These are phyloP conservation scores for Psilocybe subaeruginosa DNA, from an alignment of 768 basidiomycete species.

Conservation along the genomic window DNA sequence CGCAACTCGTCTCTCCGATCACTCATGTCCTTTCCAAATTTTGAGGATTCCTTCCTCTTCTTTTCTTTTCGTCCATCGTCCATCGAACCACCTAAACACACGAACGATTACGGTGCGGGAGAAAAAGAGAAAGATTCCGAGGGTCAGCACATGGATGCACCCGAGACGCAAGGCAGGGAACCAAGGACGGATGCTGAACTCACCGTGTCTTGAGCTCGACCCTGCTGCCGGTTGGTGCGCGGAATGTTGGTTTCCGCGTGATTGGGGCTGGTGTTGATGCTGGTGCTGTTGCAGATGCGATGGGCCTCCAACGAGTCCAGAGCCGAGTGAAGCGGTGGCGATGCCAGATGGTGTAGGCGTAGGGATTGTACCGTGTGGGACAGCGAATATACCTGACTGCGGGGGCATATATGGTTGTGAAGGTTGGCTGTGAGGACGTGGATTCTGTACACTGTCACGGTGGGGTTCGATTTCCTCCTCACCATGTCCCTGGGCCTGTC, in stretches of 20 bases:
- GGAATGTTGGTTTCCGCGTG: conserved; percentile 2
- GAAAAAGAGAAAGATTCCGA: conserved; percentile 11
- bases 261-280: conserved; percentile 5
- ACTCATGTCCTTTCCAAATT: conserved; percentile 70
- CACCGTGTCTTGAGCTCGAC: conserved; percentile 19
- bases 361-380: conserved; percentile 51
- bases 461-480: not conserved
- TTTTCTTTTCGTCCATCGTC: conserved; percentile 62
- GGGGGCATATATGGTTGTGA: conserved; percentile 53
- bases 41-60: conserved; percentile 71
- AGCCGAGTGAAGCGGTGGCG: conserved; percentile 16
- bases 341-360: conserved; percentile 21
- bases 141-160: conserved; percentile 1
- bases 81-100: conserved; percentile 18
- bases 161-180: not conserved
- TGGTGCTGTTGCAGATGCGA: conserved; percentile 11
- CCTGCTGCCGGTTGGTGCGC: conserved; percentile 4
- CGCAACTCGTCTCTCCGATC: conserved; percentile 79
- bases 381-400: conserved; percentile 68
- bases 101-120: not conserved
- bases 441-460: not conserved
- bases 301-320: conserved; percentile 12
- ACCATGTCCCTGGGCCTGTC: not conserved
- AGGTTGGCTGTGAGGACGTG: not conserved
- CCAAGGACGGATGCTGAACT: not conserved